Evolutionary conservation across 1,139 yeast genomes (phyloP).

Genomic region (Candida albicans): DNA sequence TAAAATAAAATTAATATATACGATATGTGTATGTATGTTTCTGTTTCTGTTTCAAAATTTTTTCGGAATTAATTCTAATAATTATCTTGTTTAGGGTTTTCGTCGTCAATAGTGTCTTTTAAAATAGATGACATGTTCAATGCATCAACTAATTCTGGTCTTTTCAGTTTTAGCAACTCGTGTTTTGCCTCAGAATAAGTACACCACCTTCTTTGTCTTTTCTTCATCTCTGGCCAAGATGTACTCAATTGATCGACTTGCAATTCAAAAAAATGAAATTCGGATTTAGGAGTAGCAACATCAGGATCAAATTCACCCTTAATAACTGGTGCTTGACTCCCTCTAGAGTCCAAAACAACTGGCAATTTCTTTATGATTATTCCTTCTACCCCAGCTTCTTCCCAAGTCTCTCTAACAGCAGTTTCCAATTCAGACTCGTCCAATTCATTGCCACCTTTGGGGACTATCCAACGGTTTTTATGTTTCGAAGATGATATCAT

Average conservation of each 20-base stretch:
- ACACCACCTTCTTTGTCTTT: conserved; percentile 74
- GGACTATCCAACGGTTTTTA: conserved; percentile 76
- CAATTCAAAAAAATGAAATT: conserved; percentile 85
- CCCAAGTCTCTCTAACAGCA: conserved; percentile 95
- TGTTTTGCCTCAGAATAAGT: conserved; percentile 68
- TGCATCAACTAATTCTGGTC: conserved; percentile 72
- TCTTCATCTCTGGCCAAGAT: conserved; percentile 71
- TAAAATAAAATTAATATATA: too few species aligned
- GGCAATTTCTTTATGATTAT: conserved; percentile 56
- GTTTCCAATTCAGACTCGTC: conserved; percentile 69
- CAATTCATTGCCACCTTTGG: conserved; percentile 92
- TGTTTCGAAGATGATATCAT: conserved; percentile 75
- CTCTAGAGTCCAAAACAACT: conserved; percentile 66
- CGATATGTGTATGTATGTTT: neutral
- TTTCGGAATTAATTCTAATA: neutral
- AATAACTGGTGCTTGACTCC: conserved; percentile 56
- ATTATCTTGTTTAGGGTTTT: neutral
- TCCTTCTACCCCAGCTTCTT: conserved; percentile 91
- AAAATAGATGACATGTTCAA: conserved; percentile 52
- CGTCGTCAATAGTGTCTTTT: conserved; percentile 26
- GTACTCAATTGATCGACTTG: conserved; percentile 52
- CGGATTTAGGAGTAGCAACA: conserved; percentile 60
- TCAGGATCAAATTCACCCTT: conserved; percentile 43
- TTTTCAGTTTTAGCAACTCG: conserved; percentile 56
- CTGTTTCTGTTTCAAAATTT: neutral